These are phyloP conservation scores for Exsudoporus frostii DNA, from an alignment of 768 basidiomycete genomes.

Conservation along the genomic window DNA sequence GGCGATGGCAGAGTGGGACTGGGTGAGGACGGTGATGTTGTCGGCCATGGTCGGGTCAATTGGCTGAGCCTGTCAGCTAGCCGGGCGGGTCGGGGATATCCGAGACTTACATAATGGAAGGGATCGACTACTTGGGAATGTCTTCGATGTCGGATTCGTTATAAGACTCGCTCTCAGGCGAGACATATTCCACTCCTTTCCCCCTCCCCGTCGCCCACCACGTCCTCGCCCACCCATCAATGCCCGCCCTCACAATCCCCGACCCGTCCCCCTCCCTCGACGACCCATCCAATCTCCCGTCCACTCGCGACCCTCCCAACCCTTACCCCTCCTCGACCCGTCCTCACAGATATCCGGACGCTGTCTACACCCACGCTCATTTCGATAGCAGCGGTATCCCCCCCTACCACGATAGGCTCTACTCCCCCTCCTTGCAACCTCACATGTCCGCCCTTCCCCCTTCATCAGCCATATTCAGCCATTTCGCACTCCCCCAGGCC, in stretches of 20 bases:
- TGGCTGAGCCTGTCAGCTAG: background rate
- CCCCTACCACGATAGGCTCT: slow-evolving; percentile 17
- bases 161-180: slow-evolving; percentile 36
- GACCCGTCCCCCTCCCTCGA: slow-evolving; percentile 5
- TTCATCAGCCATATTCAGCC: slow-evolving; percentile 27
- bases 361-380: slow-evolving; percentile 23
- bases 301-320: slow-evolving; percentile 8
- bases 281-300: background rate
- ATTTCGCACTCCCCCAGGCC: slow-evolving; percentile 20
- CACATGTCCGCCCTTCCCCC: slow-evolving; percentile 11
- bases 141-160: slow-evolving; percentile 26
- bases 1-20: slow-evolving; percentile 58
- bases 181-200: slow-evolving; percentile 28
- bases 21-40: slow-evolving; percentile 52
- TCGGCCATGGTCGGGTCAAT: slow-evolving; percentile 25
- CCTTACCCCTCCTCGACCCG: slow-evolving; percentile 23
- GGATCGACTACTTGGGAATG: slow-evolving; percentile 28
- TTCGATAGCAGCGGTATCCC: slow-evolving; percentile 13
- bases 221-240: slow-evolving; percentile 6
- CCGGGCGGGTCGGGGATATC: slow-evolving; percentile 13
- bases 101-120: slow-evolving; percentile 25
- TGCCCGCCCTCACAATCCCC: slow-evolving; percentile 31
- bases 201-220: background rate
- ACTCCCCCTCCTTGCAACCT: slow-evolving; percentile 9
- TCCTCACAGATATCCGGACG: slow-evolving; percentile 16